Evolutionary conservation across 1,139 yeast genomes (phyloP), one percentile per base, ranked within the genome.

Genomic region (Sugiyamaella grinbergsii): DNA sequence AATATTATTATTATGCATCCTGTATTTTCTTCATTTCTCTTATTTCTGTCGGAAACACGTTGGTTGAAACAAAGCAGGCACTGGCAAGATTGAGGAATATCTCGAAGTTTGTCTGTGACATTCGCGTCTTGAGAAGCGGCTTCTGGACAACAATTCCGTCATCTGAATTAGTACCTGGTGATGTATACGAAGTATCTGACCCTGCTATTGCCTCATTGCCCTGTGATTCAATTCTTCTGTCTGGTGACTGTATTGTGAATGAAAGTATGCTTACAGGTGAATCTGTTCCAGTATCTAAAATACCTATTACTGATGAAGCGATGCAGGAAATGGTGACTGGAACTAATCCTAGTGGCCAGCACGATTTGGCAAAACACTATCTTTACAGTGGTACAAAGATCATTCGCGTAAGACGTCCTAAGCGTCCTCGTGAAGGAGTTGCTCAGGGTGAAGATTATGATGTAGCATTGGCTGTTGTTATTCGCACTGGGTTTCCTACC

Each of bases 191-290:
- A 69, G 81, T 94, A 29, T 82, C 89, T 1, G 98, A 91, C 63
- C 96, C 98, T 0, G 79, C 86, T 0, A 72, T 93, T 54, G 62
- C 73, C 3, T 63, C 78, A 0, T 75, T 91, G 48, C 98, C 99
- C 0, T 90, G 97, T 66, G 98, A 94, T 69, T 86, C 96, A 1
- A 70, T 94, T 15, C 73, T 93, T 45, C 71, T 91, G 22, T 82
- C 91, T 42, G 98, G 98, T 49, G 98, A 90, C 65, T 88, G 95
- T 67, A 89, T 93, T 52, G 85, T 91, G 15, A 93, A 93, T 67
- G 98, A 91, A 66, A 86, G 96, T 8, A 91, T 91, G 95, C 77
- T 91, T 28, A 93, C 98, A 0, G 99, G 99, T 36, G 99, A 93
- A 67, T 89, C 97, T 52, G 98, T 93, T 1, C 98, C 99, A 0